Base-by-base conservation (phyloP, 2,329 filamentous ascomycete genomes). In the Apiospora sp. region DNA sequence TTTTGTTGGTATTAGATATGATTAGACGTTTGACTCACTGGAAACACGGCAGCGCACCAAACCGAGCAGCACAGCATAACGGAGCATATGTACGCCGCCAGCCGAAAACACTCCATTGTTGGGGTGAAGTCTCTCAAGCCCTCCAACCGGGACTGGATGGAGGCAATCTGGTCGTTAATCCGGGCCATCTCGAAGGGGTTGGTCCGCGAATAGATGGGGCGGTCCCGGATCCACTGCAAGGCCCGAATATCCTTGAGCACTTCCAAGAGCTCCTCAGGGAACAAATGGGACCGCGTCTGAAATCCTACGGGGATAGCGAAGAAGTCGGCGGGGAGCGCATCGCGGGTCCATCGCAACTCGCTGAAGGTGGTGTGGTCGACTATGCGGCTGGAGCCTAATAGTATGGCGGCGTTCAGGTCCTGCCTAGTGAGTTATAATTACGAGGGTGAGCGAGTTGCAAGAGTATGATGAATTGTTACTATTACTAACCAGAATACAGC, bases 11-110 rank as follows among this genome's bases (percentile, higher is more conserved):
- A 30, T 61, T 16, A 58, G 44, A n/a, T n/a, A 49, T 49, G n/a
- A n/a, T n/a, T n/a, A 43, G 72, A 27, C 27, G 24, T 58, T n/a
- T 27, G 69, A 79, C 83, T 73, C 75, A 86, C 84, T 0, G 84
- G 84, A 72, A 86, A 81, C 0, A 80, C 76, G 14, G 78, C 81
- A 41, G 77, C 76, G 22, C 80, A 76, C 84, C 84, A 86, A 4
- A 83, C 37, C 46, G 78, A 85, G 73, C 84, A 86, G 58, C 84
- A 79, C 0, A 86, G 69, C 80, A 82, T 84, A 8, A 72, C 76
- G 3, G 84, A 82, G 70, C 81, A 83, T n/a, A 86, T 44, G 76
- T 85, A 86, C 12, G 82, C 81, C 2, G 82, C 84, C 1, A 85
- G 76, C 64, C 79, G 75, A n/a, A 82, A 84, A 71, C 81, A 84